A percentile compares a stretch with the other conserved stretches of the same genome.
phyloP scores from a whole-genome alignment of 306 rosid genomes.

The Trifolium fragiferum region DNA sequence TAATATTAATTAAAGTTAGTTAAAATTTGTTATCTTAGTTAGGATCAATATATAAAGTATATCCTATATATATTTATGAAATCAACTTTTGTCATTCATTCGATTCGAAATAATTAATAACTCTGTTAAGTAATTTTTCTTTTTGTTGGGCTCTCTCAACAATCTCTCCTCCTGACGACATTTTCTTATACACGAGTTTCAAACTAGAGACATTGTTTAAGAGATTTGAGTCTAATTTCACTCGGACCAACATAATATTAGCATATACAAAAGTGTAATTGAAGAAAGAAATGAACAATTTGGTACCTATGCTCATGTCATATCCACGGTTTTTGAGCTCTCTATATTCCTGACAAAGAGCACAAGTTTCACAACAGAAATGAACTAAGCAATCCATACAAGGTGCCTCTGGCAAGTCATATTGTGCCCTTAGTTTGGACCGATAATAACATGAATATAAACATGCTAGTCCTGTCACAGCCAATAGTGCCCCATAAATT shows the following conservation, averaged over 20 bases:
- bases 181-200: neutral
- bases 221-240: neutral
- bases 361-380: slow-evolving; percentile 68
- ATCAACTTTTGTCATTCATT: too few relatives aligned
- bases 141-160: too few relatives aligned
- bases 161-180: too few relatives aligned
- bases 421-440: slow-evolving; percentile 66
- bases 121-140: too few relatives aligned
- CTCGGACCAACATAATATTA: too few relatives aligned
- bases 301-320: slow-evolving; percentile 68
- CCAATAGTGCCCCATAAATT: slow-evolving; percentile 43
- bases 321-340: slow-evolving; percentile 64
- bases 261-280: neutral
- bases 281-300: neutral
- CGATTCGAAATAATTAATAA: too few relatives aligned
- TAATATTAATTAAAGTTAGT: too few relatives aligned
- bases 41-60: too few relatives aligned
- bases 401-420: slow-evolving; percentile 67
- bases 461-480: slow-evolving; percentile 58
- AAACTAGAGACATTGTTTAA: neutral
- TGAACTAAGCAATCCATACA: slow-evolving; percentile 78
- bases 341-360: slow-evolving; percentile 77
- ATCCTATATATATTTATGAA: too few relatives aligned
- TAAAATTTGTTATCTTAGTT: too few relatives aligned
- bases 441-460: slow-evolving; percentile 63